phyloP scores from a whole-genome alignment of 306 rosid genomes.

The Biancaea sappan region DNA sequence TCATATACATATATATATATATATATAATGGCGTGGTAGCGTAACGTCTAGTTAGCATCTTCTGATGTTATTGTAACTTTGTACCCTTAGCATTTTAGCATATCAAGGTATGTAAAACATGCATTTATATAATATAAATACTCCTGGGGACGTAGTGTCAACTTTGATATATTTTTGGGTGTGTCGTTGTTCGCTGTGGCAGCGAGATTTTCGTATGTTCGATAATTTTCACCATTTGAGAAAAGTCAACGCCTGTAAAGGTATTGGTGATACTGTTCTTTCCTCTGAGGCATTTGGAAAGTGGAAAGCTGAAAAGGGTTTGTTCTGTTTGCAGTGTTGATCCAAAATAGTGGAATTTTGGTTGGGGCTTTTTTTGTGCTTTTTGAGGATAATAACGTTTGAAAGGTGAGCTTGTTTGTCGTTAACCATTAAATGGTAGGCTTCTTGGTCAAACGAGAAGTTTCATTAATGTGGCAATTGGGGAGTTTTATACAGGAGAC shows the following conservation, averaged over 20 bases:
- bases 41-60: too few species aligned
- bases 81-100: not conserved
- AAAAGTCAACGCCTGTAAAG: conserved; percentile 28
- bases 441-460: too few species aligned
- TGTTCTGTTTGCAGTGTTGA: not conserved
- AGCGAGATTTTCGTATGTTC: not conserved
- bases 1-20: too few species aligned
- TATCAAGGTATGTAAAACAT: not conserved
- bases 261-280: not conserved
- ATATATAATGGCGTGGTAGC: too few species aligned
- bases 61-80: conserved; percentile 16
- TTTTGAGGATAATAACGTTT: not conserved
- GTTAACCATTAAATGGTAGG: too few species aligned
- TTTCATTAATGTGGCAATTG: too few species aligned
- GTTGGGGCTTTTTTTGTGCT: not conserved
- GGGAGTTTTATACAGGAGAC: too few species aligned
- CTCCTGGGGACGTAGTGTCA: not conserved
- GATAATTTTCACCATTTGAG: not conserved
- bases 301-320: not conserved
- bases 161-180: conserved; percentile 16
- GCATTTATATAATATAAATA: not conserved
- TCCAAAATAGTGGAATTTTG: conserved; percentile 22
- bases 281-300: conserved; percentile 23
- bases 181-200: not conserved
- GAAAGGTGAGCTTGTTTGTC: conserved; percentile 19